Percentiles rank a stretch among this genome's conserved stretches.
Conservation (phyloP, 768 basidiomycete genomes). For the Tulasnella sp. region DNA sequence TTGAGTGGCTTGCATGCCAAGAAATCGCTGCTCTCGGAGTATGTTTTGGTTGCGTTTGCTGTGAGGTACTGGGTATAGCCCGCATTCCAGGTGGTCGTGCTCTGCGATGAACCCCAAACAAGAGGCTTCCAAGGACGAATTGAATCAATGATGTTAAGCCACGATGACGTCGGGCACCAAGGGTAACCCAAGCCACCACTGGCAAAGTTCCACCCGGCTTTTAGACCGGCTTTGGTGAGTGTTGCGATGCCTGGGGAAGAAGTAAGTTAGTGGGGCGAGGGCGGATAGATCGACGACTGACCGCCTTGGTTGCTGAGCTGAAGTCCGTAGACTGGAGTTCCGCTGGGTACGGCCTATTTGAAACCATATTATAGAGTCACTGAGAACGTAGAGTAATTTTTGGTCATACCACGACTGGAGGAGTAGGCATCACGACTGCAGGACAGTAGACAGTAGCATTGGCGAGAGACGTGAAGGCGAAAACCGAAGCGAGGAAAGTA, state of each 20-base stretch:
- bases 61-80: background rate
- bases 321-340: background rate
- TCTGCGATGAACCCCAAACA: background rate
- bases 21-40: background rate
- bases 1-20: background rate
- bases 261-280: no score
- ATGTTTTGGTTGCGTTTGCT: background rate
- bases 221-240: background rate
- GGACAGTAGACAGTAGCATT: background rate
- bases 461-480: background rate
- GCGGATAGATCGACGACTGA: no score
- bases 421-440: background rate
- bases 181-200: slow-evolving; percentile 18
- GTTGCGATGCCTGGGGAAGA: slow-evolving; percentile 15
- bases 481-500: background rate
- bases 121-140: slow-evolving; percentile 10
- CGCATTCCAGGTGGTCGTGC: background rate
- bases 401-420: background rate
- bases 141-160: slow-evolving; percentile 7
- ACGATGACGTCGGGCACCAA: slow-evolving; percentile 9
- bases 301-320: slow-evolving; percentile 3
- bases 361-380: background rate
- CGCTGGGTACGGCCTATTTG: background rate
- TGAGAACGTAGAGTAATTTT: background rate
- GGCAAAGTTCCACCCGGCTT: slow-evolving; percentile 9